Base-by-base conservation (phyloP, 176 grass and related monocot species). In the Lolium perenne region DNA sequence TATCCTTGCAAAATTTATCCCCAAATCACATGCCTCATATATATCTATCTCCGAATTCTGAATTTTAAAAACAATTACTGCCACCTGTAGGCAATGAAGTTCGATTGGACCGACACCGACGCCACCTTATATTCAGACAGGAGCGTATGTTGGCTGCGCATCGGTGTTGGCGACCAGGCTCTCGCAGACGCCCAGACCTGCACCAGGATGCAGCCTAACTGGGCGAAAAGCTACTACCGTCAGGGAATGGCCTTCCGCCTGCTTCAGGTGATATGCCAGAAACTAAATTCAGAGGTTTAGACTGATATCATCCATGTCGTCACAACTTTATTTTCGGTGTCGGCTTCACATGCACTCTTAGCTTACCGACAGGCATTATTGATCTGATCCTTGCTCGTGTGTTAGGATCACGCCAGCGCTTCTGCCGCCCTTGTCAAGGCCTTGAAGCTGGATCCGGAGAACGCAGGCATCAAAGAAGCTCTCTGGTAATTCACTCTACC, bases 141-240 rank as follows among this genome's bases (percentile, higher is more conserved):
- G 82, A 74, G 82, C 16, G 1, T 35, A 4, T 74, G 82, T 29
- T 74, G 69, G 82, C 41, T 74, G 16, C 3, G 2, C 22, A 41
- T 49, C 20, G 69, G 69, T 6, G 6, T 74, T 2, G 82, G 82
- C 1, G 69, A 83, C 4, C 38, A 74, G 69, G 82, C 82, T 3
- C 53, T 83, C 0, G 74, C 54, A 11, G 81, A 83, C 4, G 54
- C 81, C 18, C 38, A 74, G 14, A 2, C 57, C 40, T 74, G 68
- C 54, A 47, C 16, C 40, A 74, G 18, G 68, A 29, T 60, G 5
- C 38, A 16, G 23, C 68, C 81, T 3, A 35, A 60, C 51, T 83
- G 81, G 68, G 81, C 53, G 1, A 83, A 83, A 47, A 54, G 81
- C 21, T 83, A 83, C 71, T 83, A 73, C 68, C 81, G 53, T 47